These are phyloP conservation scores for Penicillium pulvis DNA, from an alignment of 495 filamentous ascomycete species.

Conservation along the genomic window DNA sequence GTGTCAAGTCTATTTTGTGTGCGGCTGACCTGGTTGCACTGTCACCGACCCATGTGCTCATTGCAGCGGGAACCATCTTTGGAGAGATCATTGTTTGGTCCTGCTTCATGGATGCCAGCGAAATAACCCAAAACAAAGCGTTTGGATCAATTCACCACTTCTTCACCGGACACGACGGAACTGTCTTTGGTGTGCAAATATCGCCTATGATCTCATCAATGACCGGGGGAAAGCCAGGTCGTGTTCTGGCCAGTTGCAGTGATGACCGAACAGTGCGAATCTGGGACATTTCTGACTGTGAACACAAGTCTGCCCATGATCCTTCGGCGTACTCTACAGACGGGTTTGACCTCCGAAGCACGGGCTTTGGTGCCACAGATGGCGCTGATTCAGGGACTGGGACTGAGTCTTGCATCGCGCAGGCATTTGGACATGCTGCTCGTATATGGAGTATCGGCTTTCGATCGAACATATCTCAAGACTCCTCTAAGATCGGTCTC, in stretches of 20 bases:
- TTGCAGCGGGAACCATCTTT: conserved; percentile 89
- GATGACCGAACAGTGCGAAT: conserved; percentile 90
- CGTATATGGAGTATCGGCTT: conserved; percentile 88
- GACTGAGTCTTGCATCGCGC: conserved; percentile 54
- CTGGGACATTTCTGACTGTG: conserved; percentile 74
- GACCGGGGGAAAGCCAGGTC: conserved; percentile 36
- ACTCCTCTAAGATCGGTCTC: conserved; percentile 41
- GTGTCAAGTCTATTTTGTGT: conserved; percentile 84
- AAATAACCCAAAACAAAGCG: conserved; percentile 12
- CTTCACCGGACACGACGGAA: conserved; percentile 90
- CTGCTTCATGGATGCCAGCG: conserved; percentile 42
- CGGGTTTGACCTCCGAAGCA: conserved; percentile 45
- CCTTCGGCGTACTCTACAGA: conserved; percentile 45
- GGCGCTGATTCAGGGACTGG: conserved; percentile 21
- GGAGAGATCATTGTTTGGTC: conserved; percentile 94
- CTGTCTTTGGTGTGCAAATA: conserved; percentile 84
- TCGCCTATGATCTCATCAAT: conserved; percentile 57
- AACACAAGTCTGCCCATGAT: conserved; percentile 31
- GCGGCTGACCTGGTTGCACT: conserved; percentile 71
- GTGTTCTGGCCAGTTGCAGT: conserved; percentile 86
- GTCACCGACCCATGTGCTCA: conserved; percentile 59
- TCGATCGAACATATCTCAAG: conserved; percentile 30
- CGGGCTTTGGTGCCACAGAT: conserved; percentile 39
- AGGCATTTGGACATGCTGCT: conserved; percentile 80
- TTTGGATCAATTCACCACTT: conserved; percentile 60